Evolutionary conservation across 305 asterid species (phyloP).

Genomic region (Fraxinus floribunda): DNA sequence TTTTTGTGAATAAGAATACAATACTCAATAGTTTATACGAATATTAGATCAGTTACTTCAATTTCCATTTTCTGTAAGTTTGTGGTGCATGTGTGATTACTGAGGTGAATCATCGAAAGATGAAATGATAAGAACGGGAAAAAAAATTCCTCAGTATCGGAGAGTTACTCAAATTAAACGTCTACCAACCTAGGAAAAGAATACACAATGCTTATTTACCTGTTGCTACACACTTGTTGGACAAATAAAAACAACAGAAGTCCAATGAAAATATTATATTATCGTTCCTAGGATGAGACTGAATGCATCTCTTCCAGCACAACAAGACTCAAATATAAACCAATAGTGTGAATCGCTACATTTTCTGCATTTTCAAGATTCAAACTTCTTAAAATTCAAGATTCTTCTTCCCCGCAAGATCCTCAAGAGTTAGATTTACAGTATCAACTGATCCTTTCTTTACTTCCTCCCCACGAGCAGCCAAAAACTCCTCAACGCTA

Average conservation of each 20-base stretch:
- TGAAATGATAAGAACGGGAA: neutral
- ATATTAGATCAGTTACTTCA: neutral
- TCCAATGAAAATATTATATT: neutral
- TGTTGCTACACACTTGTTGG: neutral
- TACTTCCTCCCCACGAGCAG: constrained; percentile 86
- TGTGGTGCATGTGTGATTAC: neutral
- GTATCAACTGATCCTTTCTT: constrained; percentile 65
- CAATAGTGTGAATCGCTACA: neutral
- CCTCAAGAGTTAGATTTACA: constrained; percentile 70
- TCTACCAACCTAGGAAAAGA: neutral
- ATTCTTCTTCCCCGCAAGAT: constrained; percentile 61
- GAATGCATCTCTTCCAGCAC: neutral
- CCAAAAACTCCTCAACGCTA: constrained; percentile 74
- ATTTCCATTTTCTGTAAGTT: neutral
- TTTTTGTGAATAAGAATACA: neutral
- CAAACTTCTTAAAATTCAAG: constrained; percentile 16
- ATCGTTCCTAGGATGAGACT: neutral
- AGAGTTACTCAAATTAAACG: neutral
- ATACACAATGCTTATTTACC: neutral
- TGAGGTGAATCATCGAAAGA: neutral
- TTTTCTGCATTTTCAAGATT: neutral
- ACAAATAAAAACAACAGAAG: neutral
- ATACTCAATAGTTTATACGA: neutral
- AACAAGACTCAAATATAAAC: neutral
- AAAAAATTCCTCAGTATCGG: neutral